Evolutionary conservation across 2,329 filamentous ascomycete genomes (phyloP).

Genomic region (Ophiocordyceps unilateralis): DNA sequence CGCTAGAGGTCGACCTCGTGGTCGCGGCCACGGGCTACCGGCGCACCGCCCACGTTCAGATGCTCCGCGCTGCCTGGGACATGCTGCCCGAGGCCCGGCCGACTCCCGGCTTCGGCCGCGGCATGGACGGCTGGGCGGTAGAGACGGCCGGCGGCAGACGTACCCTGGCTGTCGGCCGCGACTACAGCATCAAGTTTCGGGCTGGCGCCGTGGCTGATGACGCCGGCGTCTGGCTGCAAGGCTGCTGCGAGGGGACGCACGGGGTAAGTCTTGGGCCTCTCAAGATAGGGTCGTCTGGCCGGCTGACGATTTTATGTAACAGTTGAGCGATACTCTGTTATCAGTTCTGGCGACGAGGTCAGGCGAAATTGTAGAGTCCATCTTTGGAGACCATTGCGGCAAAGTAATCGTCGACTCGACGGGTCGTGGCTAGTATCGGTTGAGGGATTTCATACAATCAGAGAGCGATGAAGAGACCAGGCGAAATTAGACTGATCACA

Average conservation of each 20-base stretch:
- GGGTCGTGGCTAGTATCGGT: too few relatives aligned
- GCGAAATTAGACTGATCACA: too few relatives aligned
- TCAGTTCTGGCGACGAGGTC: constrained; percentile 62
- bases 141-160: constrained; percentile 18
- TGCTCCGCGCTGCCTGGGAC: constrained; percentile 49
- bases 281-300: not conserved
- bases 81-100: constrained; percentile 43
- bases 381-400: constrained; percentile 33
- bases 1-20: constrained; percentile 60
- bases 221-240: constrained; percentile 81
- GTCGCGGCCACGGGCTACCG: constrained; percentile 80
- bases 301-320: constrained; percentile 7
- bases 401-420: not conserved
- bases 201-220: constrained; percentile 49
- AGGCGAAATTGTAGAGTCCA: constrained; percentile 60
- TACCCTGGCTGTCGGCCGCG: constrained; percentile 50
- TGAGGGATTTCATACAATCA: too few relatives aligned
- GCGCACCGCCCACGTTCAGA: constrained; percentile 58
- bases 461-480: too few relatives aligned
- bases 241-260: constrained; percentile 84
- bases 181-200: constrained; percentile 64
- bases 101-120: too few relatives aligned
- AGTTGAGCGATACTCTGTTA: constrained; percentile 68
- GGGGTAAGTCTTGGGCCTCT: constrained; percentile 44
- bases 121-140: constrained; percentile 23